Evolutionary conservation across 2,329 filamentous ascomycete species (phyloP), one percentile per base, ranked within the genome.

Genomic region (Aureobasidium melanogenum): DNA sequence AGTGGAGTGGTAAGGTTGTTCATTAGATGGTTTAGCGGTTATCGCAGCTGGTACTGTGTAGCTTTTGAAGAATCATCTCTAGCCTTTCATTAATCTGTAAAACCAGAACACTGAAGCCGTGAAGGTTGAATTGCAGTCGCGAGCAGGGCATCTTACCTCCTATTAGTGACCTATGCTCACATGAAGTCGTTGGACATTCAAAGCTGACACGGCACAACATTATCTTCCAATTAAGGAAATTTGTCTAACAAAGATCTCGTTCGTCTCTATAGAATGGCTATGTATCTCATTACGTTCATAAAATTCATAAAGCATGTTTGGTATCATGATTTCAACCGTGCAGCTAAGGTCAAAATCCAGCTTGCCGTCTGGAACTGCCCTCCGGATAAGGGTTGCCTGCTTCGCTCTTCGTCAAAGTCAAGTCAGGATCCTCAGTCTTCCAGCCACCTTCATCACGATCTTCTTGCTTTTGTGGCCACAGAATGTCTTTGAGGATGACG

Each of bases 391-490:
- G 26, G 4, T 17, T 10, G 1, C 17, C 22, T 19, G 34, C 34
- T 14, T 26, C 14, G 43, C 34, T 54, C 5, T 39, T 43, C 10
- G 32, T 28, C 17, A 34, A 26, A 0, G 34, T 41, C 17, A 41
- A 17, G 8, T 28, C 50, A n/a, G 24, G 22, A 1, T 39, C 34
- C 28, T 62, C 61, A 4, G 44, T 59, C 19, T 59, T 66, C 73
- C 84, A 86, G 0, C 83, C 83, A 46, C 84, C 84, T 66, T 86
- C 84, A 30, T 82, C 80, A 56, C 81, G 77, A 71, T 86, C 84
- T 67, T 86, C 82, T 34, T 87, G 85, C 69, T 86, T 88, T 70
- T 85, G 82, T 5, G 89, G 88, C 88, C 88, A 92, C 1, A 93
- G 73, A n/a, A 94, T 81, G 69, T 91, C 82, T 65, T 79, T 84